Percentiles rank a stretch among this genome's conserved stretches.
These are phyloP conservation scores for Cyclocybe cylindracea DNA, from an alignment of 768 basidiomycete species.

Conservation along the genomic window DNA sequence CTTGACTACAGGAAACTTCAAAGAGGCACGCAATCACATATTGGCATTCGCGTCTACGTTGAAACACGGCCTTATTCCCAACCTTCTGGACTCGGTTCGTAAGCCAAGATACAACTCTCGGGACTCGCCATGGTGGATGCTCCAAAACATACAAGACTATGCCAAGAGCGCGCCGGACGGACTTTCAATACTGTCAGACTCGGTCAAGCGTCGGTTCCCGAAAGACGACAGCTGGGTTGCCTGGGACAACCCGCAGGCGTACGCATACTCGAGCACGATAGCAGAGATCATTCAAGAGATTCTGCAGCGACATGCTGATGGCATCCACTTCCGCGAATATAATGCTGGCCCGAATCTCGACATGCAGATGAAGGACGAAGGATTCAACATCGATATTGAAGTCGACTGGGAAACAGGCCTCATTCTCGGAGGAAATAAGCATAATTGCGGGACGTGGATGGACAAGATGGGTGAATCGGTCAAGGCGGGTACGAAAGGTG, in stretches of 20 bases:
- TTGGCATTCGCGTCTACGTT: conserved; percentile 89
- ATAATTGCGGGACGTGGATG: conserved; percentile 97
- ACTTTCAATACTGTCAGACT: conserved; percentile 72
- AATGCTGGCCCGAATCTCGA: conserved; percentile 98
- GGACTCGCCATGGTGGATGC: conserved; percentile 99
- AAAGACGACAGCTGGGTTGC: conserved; percentile 91
- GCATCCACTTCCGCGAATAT: conserved; percentile 93
- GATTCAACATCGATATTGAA: conserved; percentile 89
- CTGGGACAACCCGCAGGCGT: conserved; percentile 87
- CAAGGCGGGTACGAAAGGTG: conserved; percentile 90
- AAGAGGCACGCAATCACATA: conserved; percentile 86
- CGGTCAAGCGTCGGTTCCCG: conserved; percentile 92
- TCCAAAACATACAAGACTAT: conserved; percentile 98
- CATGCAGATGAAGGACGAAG: conserved; percentile 91
- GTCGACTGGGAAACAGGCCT: conserved; percentile 98
- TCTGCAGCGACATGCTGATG: conserved; percentile 88
- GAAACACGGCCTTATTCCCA: conserved; percentile 96
- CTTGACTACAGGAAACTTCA: conserved; percentile 88
- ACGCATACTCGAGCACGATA: conserved; percentile 76
- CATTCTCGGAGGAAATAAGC: conserved; percentile 80
- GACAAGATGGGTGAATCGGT: conserved; percentile 97
- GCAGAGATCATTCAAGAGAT: conserved; percentile 98
- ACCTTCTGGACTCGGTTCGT: conserved; percentile 86
- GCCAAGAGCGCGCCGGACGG: conserved; percentile 83
- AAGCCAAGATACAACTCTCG: conserved; percentile 95